Base-by-base conservation (phyloP, 495 filamentous ascomycete species). In the Alectoria sarmentosa region DNA sequence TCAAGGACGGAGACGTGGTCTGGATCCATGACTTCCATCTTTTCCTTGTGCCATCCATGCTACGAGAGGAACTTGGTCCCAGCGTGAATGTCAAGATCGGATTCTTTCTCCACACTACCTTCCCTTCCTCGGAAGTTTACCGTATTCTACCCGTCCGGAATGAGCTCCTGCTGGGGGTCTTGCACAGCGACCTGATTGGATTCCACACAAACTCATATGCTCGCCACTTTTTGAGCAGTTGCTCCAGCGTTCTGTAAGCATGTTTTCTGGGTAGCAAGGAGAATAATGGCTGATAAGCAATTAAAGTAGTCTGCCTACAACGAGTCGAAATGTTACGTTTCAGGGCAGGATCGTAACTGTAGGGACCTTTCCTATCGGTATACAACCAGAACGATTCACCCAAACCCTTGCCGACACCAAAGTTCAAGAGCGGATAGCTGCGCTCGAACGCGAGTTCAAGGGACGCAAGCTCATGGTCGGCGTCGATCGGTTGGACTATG, bases 11-110 rank as follows among this genome's bases (percentile, higher is more conserved):
- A 46, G 89, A 92, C 68, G 73, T 96, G 52, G 87, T 98, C 70
- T 98, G 93, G 93, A 87, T 98, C 0, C 93, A 98, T 73, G 93
- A 98, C 73, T 98, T 96, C 73, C 93, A 98, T 75, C 78, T 96
- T 59, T 93, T 98, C 89, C 83, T 98, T 3, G 77, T 98, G 26
- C 93, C 93, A 0, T 79, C 84, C 63, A 88, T 96, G 84, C 78
- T 98, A 61, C 87, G 93, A 62, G 84, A 94, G 60, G 88, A 91
- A 68, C 79, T 89, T 38, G 82, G 84, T 30, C 76, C 84, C 44
- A 88, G 89, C 70, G 90, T 89, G 74, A 84, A 88, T 61, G 86
- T 95, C 67, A 91, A 91, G 73, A 90, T 98, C 72, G 93, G 92
- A 62, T 96, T 96, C 78, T 96, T 94, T 73, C 79, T 98, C 26